phyloP scores from a whole-genome alignment of 1,139 yeast genomes.

The Blastobotrys raffinosifermentans region DNA sequence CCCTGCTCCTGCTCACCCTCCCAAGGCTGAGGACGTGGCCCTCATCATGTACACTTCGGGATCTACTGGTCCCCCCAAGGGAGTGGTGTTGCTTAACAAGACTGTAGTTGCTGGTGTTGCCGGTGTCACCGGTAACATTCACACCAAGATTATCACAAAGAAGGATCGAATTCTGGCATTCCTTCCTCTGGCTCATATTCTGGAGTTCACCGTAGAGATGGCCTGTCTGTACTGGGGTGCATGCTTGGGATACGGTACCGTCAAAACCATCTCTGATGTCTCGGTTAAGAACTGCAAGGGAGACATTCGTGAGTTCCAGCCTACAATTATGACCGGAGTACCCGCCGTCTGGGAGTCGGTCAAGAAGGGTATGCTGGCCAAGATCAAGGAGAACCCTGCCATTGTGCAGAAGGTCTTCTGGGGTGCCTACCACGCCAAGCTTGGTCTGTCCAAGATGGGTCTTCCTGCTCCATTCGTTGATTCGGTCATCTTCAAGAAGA shows the following conservation, averaged over 20 bases:
- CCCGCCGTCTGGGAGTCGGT: conserved; percentile 98
- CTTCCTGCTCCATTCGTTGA: conserved; percentile 64
- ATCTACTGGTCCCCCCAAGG: conserved; percentile 96
- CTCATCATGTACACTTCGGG: conserved; percentile 99
- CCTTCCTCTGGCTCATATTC: conserved; percentile 93
- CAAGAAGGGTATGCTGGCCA: conserved; percentile 82
- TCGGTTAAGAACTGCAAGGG: conserved; percentile 82
- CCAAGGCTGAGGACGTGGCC: conserved; percentile 68
- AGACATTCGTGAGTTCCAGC: conserved; percentile 81
- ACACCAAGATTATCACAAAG: conserved; percentile 44
- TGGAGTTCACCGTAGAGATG: conserved; percentile 86
- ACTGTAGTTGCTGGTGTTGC: conserved; percentile 80
- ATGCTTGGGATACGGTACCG: conserved; percentile 82
- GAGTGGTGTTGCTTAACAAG: conserved; percentile 77
- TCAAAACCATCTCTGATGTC: conserved; percentile 79
- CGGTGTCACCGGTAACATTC: conserved; percentile 68
- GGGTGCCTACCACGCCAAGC: conserved; percentile 77
- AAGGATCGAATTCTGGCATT: conserved; percentile 76
- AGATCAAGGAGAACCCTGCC: conserved; percentile 62
- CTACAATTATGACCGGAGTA: conserved; percentile 95
- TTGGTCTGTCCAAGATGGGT: conserved; percentile 51
- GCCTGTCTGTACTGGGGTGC: conserved; percentile 85
- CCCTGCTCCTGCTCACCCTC: conserved; percentile 41
- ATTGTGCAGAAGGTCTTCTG: conserved; percentile 78
- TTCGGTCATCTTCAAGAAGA: conserved; percentile 72